phyloP scores from a whole-genome alignment of 345 rosid genomes.

The Clarkia xantiana region DNA sequence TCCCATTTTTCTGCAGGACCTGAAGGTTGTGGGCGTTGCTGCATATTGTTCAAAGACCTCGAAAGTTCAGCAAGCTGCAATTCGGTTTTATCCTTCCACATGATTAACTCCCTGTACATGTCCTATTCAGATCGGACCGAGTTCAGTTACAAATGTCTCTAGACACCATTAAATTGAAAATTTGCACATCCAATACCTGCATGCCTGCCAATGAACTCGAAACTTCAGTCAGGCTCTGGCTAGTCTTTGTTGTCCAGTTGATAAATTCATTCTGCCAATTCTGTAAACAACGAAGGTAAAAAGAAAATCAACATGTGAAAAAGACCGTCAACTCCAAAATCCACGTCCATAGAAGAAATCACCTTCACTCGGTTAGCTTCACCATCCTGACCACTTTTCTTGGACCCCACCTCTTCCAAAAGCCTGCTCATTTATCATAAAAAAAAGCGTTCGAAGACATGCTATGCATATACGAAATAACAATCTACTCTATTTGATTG shows the following conservation, averaged over 20 bases:
- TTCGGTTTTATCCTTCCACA: constrained; percentile 59
- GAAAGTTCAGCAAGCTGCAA: constrained; percentile 46
- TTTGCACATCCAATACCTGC: constrained; percentile 35
- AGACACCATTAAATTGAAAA: background rate
- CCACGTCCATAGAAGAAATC: constrained; percentile 9
- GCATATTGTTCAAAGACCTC: constrained; percentile 42
- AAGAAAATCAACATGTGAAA: background rate
- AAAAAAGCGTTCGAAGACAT: background rate
- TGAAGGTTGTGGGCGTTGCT: constrained; percentile 25
- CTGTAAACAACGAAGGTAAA: constrained; percentile 20
- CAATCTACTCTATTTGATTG: too few species aligned
- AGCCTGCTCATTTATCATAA: constrained; percentile 30
- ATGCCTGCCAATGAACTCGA: constrained; percentile 51
- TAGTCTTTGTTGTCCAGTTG: constrained; percentile 53
- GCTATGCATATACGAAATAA: too few species aligned
- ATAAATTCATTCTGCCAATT: constrained; percentile 37
- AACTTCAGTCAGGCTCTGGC: constrained; percentile 41
- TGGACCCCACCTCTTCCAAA: constrained; percentile 30
- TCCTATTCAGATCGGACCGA: constrained; percentile 24
- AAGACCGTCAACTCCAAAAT: background rate
- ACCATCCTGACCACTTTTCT: constrained; percentile 28
- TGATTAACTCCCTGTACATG: constrained; percentile 38
- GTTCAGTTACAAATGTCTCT: background rate
- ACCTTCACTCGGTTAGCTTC: constrained; percentile 45
- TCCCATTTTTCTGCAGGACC: constrained; percentile 58